Evolutionary conservation across 805 yeast genomes (phyloP), one percentile per base, ranked within the genome.

Genomic region (Cyberlindnera bimundalis): DNA sequence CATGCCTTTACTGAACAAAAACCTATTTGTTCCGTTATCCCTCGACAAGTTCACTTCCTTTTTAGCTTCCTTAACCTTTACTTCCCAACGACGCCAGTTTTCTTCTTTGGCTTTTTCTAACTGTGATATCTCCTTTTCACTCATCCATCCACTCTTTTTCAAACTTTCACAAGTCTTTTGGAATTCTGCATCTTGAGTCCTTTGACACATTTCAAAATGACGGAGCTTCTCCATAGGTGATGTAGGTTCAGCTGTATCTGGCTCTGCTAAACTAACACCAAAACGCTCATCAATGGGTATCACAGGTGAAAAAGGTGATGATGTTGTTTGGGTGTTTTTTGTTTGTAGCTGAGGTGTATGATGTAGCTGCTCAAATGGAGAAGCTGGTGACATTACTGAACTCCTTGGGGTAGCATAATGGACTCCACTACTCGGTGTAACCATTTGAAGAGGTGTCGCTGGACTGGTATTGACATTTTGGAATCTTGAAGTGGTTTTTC

Each of bases 101-200:
- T 48, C 51, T 12, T 33, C 37, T 17, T 48, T 48, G 10, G 57
- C 48, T 8, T 29, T 35, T 26, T 52, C 51, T 7, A 55, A 21
- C 21, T 46, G 43, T 8, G n/a, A 11, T 1, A 52, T 15, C 35
- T 55, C 58, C 15, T 29, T 37, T 14, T 44, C 45, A 20, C 51
- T 53, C 53, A 53, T 43, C 59, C 59, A 55, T 5, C 59, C 59
- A 40, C 58, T 42, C n/a, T 41, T 38, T 34, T 43, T 43, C 12
- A 55, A 30, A 27, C 46, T 41, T 16, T 39, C 43, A 14, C 41
- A 45, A 15, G 51, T 53, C 30, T 47, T 45, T 9, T 47, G 45
- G 24, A 51, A 33, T 45, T 51, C 59, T 6, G 26, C 18, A 13
- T 46, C 45, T 36, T 55, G 58, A 14, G 40, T 31, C 21, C 35